Evolutionary conservation across 1,139 yeast genomes (phyloP), one percentile per base, ranked within the genome.

Genomic region (Suhomyces taliae): DNA sequence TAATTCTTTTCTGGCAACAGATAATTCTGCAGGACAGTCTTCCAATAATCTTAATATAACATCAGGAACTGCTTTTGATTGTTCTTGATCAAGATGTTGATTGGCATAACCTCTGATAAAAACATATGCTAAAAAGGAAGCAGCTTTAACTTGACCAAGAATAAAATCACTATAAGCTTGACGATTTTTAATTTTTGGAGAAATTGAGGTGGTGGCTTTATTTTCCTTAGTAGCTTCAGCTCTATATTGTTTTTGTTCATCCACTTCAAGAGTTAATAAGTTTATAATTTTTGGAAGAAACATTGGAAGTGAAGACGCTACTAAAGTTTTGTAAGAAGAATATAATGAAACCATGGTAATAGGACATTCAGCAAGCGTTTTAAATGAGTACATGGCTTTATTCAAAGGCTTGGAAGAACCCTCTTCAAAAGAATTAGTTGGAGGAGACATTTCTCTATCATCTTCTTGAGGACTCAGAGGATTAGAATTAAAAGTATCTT

Each of bases 11-110:
- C 99, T 76, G 0, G 97, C 96, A 6, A 91, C 85, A 2, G 96
- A 87, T 42, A 90, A 73, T 64, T 93, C 98, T n/a, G 96, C 86
- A 5, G 99, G 99, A 62, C 98, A 93, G 64, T 95, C 99, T 64
- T 90, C 96, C 40, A 95, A 72, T 40, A 95, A 71, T 54, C 98
- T 74, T 49, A 93, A 80, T 31, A 93, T 88, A 43, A 91, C 81
- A 53, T 88, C 96, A 0, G 99, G 99, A 6, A 95, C 90, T 26
- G 78, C 72, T 46, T 76, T 74, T 32, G 85, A 81, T 50, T 88
- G 90, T 50, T 82, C 83, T 11, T 76, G 76, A 44, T 80, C 77
- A 55, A 93, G 68, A 45, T 79, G 75, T 41, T 83, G 83, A 33
- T 82, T 79, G 1, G 95, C 84, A 58, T 85, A 87, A 8, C 96